These are phyloP conservation scores for Herpomyces periplanetae DNA, from an alignment of 2,329 filamentous ascomycete genomes.

Conservation along the genomic window DNA sequence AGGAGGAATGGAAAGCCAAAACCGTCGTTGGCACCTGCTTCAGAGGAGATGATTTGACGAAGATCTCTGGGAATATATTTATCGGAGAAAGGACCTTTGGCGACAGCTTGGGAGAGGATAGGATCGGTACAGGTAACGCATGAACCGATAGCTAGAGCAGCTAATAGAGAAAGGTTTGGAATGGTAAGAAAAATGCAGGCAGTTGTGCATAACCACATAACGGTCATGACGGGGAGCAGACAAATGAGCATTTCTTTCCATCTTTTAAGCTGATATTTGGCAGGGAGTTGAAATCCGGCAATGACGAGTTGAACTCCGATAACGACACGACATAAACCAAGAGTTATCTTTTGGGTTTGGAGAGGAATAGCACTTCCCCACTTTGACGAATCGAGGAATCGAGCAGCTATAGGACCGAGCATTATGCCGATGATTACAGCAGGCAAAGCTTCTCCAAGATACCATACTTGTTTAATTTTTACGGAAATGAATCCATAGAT, in stretches of 20 bases:
- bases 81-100: constrained; percentile 20
- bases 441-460: constrained; percentile 16
- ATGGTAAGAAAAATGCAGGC: constrained; percentile 15
- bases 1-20: constrained; percentile 21
- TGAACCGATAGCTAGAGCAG: constrained; percentile 16
- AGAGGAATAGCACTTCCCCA: constrained; percentile 7
- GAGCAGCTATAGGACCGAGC: constrained; percentile 15
- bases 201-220: constrained; percentile 19
- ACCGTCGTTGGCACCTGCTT: constrained; percentile 20
- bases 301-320: constrained; percentile 22
- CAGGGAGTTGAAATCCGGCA: constrained; percentile 19
- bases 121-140: constrained; percentile 21
- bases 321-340: constrained; percentile 15
- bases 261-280: constrained; percentile 12
- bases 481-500: constrained; percentile 13
- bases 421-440: constrained; percentile 14
- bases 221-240: constrained; percentile 18
- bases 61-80: constrained; percentile 17
- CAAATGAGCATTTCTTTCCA: constrained; percentile 16
- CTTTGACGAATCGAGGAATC: constrained; percentile 11
- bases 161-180: constrained; percentile 14
- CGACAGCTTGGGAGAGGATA: constrained; percentile 19
- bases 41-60: constrained; percentile 19
- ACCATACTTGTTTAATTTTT: constrained; percentile 14
- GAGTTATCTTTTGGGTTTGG: constrained; percentile 8